Conservation (phyloP, 805 yeast species). For the Osmozyma mogii region DNA sequence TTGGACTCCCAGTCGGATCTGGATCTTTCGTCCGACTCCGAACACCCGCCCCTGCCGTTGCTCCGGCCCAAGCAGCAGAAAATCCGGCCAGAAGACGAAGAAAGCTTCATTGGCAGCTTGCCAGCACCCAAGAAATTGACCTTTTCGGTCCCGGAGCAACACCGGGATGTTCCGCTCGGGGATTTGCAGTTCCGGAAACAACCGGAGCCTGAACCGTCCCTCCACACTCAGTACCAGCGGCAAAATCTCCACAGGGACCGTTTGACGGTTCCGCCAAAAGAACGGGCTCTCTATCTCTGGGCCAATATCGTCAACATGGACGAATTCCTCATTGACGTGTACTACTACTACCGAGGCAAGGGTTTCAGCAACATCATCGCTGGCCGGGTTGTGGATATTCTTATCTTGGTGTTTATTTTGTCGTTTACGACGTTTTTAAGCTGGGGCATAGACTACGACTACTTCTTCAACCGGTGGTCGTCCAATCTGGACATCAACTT, state of each 20-base stretch:
- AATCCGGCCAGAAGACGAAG: too few species aligned
- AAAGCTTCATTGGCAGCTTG: too few species aligned
- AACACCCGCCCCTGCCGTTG: slow-evolving; percentile 13
- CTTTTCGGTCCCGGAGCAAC: too few species aligned
- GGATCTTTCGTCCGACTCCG: slow-evolving; percentile 21
- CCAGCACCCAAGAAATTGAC: too few species aligned
- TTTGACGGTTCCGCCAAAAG: slow-evolving; percentile 36
- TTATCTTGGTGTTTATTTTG: slow-evolving; percentile 73
- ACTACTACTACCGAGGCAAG: slow-evolving; percentile 75
- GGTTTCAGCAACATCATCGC: slow-evolving; percentile 78
- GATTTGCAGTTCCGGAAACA: slow-evolving; percentile 1
- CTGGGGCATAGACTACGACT: slow-evolving; percentile 65
- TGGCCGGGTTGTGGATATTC: slow-evolving; percentile 55
- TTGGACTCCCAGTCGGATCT: slow-evolving; percentile 28
- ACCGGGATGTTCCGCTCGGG: too few species aligned
- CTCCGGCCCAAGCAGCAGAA: slow-evolving; percentile 1
- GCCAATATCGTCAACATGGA: slow-evolving; percentile 92
- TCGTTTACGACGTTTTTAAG: slow-evolving; percentile 70
- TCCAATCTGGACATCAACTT: slow-evolving; percentile 12
- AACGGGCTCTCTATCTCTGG: slow-evolving; percentile 91
- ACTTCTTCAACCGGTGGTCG: slow-evolving; percentile 20
- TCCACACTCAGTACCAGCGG: slow-evolving; percentile 3
- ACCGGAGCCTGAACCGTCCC: background rate
- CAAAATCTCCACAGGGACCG: slow-evolving; percentile 1
- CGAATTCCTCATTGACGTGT: slow-evolving; percentile 73